These are phyloP conservation scores for Porogramme epimiltina DNA, from an alignment of 1,284 basidiomycete genomes.

Conservation along the genomic window DNA sequence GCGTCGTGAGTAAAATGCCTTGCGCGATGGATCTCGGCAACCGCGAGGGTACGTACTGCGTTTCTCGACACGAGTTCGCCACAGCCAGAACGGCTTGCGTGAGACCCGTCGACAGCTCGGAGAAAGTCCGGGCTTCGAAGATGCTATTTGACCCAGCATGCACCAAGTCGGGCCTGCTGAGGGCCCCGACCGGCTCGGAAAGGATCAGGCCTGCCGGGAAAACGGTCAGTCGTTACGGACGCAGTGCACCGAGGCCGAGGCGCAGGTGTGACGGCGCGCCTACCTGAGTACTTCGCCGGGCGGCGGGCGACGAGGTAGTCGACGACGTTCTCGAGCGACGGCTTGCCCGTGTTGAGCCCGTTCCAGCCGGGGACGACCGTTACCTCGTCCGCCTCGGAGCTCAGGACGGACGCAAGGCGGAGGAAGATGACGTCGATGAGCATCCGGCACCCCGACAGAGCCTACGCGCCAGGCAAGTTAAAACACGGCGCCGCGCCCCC, in stretches of 20 bases:
- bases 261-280: background rate
- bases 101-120: slow-evolving; percentile 9
- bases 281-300: slow-evolving; percentile 11
- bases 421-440: slow-evolving; percentile 14
- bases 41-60: background rate
- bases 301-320: slow-evolving; percentile 13
- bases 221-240: background rate
- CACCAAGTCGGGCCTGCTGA: slow-evolving; percentile 9
- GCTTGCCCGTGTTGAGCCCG: slow-evolving; percentile 4
- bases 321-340: slow-evolving; percentile 7
- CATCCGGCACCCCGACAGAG: slow-evolving; percentile 12
- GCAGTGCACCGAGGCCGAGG: background rate
- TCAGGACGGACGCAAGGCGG: slow-evolving; percentile 9
- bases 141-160: slow-evolving; percentile 11
- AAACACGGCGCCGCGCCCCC: too few relatives aligned
- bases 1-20: background rate
- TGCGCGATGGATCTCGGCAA: background rate
- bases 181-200: slow-evolving; percentile 14
- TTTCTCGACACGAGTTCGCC: slow-evolving; percentile 5
- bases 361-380: slow-evolving; percentile 10
- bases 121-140: slow-evolving; percentile 9
- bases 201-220: slow-evolving; percentile 6
- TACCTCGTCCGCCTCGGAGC: slow-evolving; percentile 5
- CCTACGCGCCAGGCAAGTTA: background rate
- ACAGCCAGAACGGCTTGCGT: slow-evolving; percentile 12